These are phyloP conservation scores for Coprinopsis marcescibilis DNA, from an alignment of 768 basidiomycete species.

Conservation along the genomic window DNA sequence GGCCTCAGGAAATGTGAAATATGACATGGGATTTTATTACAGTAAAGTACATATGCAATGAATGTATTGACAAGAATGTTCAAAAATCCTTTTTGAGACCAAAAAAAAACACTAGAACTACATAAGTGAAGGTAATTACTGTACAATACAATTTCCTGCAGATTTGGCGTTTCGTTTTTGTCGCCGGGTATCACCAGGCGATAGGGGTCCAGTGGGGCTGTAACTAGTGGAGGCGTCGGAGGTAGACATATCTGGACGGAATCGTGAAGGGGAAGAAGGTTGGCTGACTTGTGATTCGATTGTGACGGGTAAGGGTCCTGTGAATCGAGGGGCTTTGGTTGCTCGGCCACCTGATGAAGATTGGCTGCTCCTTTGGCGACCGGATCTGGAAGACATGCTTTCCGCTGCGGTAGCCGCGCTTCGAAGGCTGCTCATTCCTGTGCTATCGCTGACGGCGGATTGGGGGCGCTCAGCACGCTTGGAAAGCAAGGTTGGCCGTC, in stretches of 20 bases:
- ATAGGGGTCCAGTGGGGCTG: constrained; percentile 24
- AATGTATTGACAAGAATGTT: too few relatives aligned
- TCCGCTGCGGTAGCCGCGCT: constrained; percentile 50
- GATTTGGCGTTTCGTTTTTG: constrained; percentile 31
- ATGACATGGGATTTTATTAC: too few relatives aligned
- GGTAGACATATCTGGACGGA: constrained; percentile 15
- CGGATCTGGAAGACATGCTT: constrained; percentile 29
- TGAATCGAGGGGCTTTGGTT: constrained; percentile 4
- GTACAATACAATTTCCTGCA: constrained; percentile 42
- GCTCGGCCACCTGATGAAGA: constrained; percentile 11
- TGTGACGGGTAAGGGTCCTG: constrained; percentile 6
- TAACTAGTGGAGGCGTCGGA: constrained; percentile 21
- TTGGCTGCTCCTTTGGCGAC: constrained; percentile 14
- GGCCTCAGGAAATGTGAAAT: too few relatives aligned
- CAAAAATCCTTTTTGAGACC: too few relatives aligned
- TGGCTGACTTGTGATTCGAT: constrained; percentile 3
- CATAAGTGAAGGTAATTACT: constrained; percentile 25
- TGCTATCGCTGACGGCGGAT: constrained; percentile 57
- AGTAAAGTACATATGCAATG: too few relatives aligned
- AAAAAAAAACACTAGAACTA: constrained; percentile 14
- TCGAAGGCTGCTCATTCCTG: constrained; percentile 51
- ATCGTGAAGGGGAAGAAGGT: constrained; percentile 1
- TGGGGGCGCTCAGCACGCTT: constrained; percentile 42
- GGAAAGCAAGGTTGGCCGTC: constrained; percentile 15
- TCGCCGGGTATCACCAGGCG: constrained; percentile 27